These are phyloP conservation scores for Durusdinium trenchii DNA, from an alignment of 73 alveolate genomes.

Conservation along the genomic window DNA sequence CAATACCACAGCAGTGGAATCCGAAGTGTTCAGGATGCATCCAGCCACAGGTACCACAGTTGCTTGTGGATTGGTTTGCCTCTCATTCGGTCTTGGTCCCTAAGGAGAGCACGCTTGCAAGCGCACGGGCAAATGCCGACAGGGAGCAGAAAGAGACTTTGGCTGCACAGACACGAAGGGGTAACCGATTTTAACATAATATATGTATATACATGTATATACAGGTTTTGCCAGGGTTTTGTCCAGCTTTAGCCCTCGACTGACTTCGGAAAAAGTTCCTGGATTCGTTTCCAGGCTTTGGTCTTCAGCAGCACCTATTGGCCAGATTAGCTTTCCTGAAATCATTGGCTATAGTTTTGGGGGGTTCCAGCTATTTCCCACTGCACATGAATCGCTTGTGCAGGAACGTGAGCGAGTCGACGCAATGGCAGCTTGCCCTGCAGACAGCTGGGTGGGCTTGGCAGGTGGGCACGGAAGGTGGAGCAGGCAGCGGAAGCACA, in stretches of 20 bases:
- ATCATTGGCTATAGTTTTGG: background rate
- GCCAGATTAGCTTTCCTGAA: no score
- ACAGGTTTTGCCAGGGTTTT: no score
- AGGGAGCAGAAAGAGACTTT: constrained; percentile 59
- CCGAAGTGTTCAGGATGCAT: background rate
- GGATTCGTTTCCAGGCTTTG: no score
- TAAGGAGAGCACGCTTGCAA: constrained; percentile 66
- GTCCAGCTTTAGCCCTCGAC: no score
- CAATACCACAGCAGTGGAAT: background rate
- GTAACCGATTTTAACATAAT: background rate
- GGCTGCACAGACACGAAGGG: background rate
- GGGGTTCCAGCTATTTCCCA: background rate
- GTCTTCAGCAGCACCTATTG: no score
- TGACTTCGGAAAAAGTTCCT: no score
- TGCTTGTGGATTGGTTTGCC: background rate
- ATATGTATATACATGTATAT: no score
- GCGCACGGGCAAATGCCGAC: constrained; percentile 72
- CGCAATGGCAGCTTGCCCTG: background rate
- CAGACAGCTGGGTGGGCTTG: no score
- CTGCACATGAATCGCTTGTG: background rate
- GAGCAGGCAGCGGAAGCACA: no score
- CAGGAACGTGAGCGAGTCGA: constrained; percentile 34
- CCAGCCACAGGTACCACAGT: background rate
- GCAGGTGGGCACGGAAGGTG: no score
- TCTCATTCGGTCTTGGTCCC: background rate